Evolutionary conservation across 2,329 filamentous ascomycete species (phyloP).

Genomic region (Monosporascus sp.): DNA sequence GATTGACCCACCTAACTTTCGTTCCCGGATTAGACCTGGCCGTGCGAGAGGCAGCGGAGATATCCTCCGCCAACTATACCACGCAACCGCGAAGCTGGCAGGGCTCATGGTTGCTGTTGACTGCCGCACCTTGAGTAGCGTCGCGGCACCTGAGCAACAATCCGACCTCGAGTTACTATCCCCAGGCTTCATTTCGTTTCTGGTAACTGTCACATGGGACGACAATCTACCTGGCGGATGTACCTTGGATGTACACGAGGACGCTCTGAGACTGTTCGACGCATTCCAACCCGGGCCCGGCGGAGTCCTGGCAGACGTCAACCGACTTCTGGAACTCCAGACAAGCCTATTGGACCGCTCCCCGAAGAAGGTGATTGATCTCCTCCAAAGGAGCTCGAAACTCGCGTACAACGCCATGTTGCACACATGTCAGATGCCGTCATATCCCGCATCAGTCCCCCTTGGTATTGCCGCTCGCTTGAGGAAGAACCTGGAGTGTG

Average conservation of each 20-base stretch:
- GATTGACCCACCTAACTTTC: conserved; percentile 4
- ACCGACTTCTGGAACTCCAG: conserved; percentile 36
- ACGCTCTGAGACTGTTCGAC: conserved; percentile 28
- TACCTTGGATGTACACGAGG: conserved; percentile 27
- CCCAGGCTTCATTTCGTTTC: conserved; percentile 39
- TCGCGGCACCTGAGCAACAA: conserved; percentile 20
- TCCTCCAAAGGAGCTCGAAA: conserved; percentile 31
- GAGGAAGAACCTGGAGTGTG: conserved; percentile 32
- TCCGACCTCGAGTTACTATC: conserved; percentile 37
- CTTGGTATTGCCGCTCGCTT: conserved; percentile 20
- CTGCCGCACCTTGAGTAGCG: conserved; percentile 26
- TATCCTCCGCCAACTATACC: conserved; percentile 27
- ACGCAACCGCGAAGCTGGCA: conserved; percentile 43
- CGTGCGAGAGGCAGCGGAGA: conserved; percentile 23
- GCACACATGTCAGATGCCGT: conserved; percentile 24
- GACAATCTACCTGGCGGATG: conserved; percentile 24
- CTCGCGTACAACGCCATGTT: conserved; percentile 17
- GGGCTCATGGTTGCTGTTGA: conserved; percentile 50
- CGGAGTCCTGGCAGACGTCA: conserved; percentile 38
- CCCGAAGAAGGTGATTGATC: conserved; percentile 41
- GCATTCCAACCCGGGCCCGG: conserved; percentile 35
- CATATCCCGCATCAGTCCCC: conserved; percentile 9
- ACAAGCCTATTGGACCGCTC: conserved; percentile 35
- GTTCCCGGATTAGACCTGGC: conserved; percentile 14
- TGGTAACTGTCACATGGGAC: conserved; percentile 34